Percentiles rank a stretch among this genome's conserved stretches.
Evolutionary conservation across 495 filamentous ascomycete genomes (phyloP).

Genomic region (Penicillium fimorum): DNA sequence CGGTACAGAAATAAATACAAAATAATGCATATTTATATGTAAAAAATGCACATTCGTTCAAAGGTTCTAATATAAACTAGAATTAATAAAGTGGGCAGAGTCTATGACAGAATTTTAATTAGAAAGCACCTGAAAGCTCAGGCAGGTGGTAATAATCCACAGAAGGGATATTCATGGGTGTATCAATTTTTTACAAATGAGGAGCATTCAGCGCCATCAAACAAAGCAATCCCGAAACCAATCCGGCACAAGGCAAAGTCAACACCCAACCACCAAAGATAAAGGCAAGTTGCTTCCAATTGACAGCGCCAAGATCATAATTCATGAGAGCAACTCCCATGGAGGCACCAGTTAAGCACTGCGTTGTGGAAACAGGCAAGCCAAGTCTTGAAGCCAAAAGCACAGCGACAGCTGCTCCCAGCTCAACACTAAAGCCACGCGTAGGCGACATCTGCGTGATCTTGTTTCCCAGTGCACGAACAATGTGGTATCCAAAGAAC

Average conservation of each 20-base stretch:
- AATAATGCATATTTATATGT: no score
- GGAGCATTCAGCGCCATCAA: conserved; percentile 41
- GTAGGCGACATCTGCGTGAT: conserved; percentile 68
- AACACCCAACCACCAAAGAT: conserved; percentile 41
- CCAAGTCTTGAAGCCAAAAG: conserved; percentile 61
- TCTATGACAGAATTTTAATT: no score
- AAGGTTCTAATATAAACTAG: no score
- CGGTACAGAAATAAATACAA: no score
- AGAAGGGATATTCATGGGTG: no score
- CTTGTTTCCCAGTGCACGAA: conserved; percentile 65
- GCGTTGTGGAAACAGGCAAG: conserved; percentile 40
- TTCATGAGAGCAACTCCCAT: conserved; percentile 44
- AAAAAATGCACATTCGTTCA: no score
- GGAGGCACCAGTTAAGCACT: conserved; percentile 40
- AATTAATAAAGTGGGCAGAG: no score
- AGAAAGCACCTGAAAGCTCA: no score
- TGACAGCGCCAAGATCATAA: conserved; percentile 37
- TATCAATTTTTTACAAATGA: conserved; percentile 22
- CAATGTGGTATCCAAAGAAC: conserved; percentile 73
- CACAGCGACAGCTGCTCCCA: conserved; percentile 67
- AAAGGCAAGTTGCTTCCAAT: conserved; percentile 37
- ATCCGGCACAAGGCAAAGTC: conserved; percentile 40
- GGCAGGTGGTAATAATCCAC: no score
- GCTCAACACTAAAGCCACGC: conserved; percentile 66
- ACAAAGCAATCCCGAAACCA: conserved; percentile 37